A percentile compares a stretch with the other conserved stretches of the same genome.
phyloP scores from a whole-genome alignment of 2,329 filamentous ascomycete species.

The Conoideocrella luteorostrata region DNA sequence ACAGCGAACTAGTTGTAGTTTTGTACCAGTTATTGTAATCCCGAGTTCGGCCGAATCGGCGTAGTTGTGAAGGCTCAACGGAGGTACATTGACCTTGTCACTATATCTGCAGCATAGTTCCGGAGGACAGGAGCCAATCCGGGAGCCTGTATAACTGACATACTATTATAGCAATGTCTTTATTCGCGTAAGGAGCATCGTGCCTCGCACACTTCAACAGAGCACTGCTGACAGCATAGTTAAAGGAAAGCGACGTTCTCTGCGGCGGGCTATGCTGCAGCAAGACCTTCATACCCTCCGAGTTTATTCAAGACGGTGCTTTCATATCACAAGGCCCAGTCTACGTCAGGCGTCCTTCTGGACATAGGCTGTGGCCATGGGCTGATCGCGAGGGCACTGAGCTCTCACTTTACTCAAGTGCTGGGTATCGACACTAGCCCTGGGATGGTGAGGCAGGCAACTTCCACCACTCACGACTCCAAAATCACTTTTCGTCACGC shows the following conservation, averaged over 20 bases:
- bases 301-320: constrained; percentile 48
- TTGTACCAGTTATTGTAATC: no score
- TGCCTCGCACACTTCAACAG: neutral
- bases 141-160: neutral
- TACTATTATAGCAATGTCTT: constrained; percentile 38
- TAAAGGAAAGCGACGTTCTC: constrained; percentile 49
- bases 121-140: neutral
- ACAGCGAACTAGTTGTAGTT: no score
- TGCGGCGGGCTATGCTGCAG: constrained; percentile 51
- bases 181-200: constrained; percentile 36
- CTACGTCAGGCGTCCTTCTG: constrained; percentile 29
- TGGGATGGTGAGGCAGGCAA: constrained; percentile 50
- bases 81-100: no score
- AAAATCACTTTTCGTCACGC: constrained; percentile 45
- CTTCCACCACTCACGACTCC: constrained; percentile 29
- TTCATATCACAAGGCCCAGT: constrained; percentile 40
- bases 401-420: constrained; percentile 43
- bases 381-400: constrained; percentile 46
- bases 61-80: no score
- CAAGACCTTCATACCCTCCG: constrained; percentile 52
- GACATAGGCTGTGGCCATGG: constrained; percentile 62
- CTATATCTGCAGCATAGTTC: neutral
- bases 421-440: constrained; percentile 51
- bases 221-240: neutral
- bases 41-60: constrained; percentile 11